Evolutionary conservation across 345 rosid genomes (phyloP).

Genomic region (Hibiscus tridactylites): DNA sequence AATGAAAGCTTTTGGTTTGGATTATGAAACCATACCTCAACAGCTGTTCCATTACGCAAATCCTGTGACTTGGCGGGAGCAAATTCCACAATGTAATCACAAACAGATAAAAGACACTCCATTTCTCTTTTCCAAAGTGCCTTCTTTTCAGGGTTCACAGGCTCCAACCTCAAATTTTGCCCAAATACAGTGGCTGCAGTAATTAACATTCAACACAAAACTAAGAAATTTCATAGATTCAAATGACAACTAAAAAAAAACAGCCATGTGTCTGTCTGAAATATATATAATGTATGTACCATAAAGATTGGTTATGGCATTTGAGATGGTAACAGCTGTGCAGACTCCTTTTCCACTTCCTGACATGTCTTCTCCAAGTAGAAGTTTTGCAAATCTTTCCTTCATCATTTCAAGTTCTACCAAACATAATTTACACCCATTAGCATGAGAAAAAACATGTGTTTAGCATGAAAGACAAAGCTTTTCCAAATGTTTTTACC

Average conservation of each 20-base stretch:
- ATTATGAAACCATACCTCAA: slow-evolving; percentile 50
- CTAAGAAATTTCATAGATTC: background rate
- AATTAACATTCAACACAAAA: background rate
- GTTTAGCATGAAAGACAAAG: background rate
- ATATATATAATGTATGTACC: slow-evolving; percentile 31
- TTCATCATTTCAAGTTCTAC: slow-evolving; percentile 76
- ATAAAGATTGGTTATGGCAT: slow-evolving; percentile 83
- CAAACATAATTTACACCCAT: background rate
- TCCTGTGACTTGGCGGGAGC: slow-evolving; percentile 49
- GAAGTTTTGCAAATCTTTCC: slow-evolving; percentile 83
- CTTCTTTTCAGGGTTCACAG: slow-evolving; percentile 66
- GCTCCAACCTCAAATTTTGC: slow-evolving; percentile 74
- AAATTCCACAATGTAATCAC: slow-evolving; percentile 76
- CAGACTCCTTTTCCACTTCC: slow-evolving; percentile 92
- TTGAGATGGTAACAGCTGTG: slow-evolving; percentile 84
- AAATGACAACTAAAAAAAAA: background rate
- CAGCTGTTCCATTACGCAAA: slow-evolving; percentile 48
- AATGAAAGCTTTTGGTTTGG: background rate
- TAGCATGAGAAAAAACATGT: background rate
- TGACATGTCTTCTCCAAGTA: slow-evolving; percentile 97
- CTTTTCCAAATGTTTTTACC: slow-evolving; percentile 26
- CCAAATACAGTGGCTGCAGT: slow-evolving; percentile 84
- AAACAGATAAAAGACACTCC: slow-evolving; percentile 76
- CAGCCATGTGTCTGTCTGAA: background rate
- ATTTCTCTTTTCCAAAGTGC: slow-evolving; percentile 75